Evolutionary conservation across 768 basidiomycete genomes (phyloP), one percentile per base, ranked within the genome.

Genomic region (Gymnopilus junonius): DNA sequence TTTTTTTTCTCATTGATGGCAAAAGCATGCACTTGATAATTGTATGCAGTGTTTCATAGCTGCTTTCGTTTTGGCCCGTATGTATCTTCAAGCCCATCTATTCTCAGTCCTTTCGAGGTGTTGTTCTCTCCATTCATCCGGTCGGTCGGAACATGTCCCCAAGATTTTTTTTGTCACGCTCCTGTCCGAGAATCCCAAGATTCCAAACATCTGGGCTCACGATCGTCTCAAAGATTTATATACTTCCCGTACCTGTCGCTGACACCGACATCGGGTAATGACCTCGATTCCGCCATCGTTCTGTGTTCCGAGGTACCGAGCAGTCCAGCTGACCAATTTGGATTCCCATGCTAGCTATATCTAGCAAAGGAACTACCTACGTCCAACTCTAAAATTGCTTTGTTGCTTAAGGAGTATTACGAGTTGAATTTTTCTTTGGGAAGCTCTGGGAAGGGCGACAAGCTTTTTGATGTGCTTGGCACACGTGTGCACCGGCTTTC

Each of bases 61-160:
- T 48, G 45, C 25, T 15, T 12, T 20, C 48, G 8, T 27, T 51
- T 51, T 32, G 15, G n/a, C 31, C 54, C 54, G 32, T 55, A 37
- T 23, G 34, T 37, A 15, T 11, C 11, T n/a, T 29, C 31, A 12
- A 37, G 53, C 21, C 35, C 31, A 14, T 37, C 3, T 10, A 10
- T 4, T n/a, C 21, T 21, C 21, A 35, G 32, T 15, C n/a, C 20
- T 55, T 20, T 34, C 54, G n/a, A 40, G 39, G 31, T 8, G 11
- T 23, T 20, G 15, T 39, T 55, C 15, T 40, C 10, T 39, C n/a
- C 23, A 14, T 29, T 32, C 29, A 25, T 20, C 10, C 25, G 2
- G 35, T 50, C 61, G 46, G 61, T 62, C 54, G 61, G 61, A 56
- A 55, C 61, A 48, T 62, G n/a, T 51, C 48, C 29, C 48, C 29